Conservation (phyloP, 2,329 filamentous ascomycete genomes). For the Trematosphaeria pertusa region DNA sequence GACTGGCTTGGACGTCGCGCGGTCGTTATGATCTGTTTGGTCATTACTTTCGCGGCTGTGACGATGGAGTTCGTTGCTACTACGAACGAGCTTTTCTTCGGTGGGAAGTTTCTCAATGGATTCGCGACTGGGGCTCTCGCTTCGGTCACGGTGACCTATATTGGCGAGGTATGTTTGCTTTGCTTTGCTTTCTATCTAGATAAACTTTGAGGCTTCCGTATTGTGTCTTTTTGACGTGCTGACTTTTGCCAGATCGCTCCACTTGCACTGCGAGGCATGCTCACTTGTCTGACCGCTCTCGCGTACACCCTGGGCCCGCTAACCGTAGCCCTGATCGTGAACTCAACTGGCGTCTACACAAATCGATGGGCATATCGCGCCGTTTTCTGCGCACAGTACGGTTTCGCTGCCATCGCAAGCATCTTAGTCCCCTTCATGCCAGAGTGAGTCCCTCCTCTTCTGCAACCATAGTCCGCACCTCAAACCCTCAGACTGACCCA, state of each 20-base stretch:
- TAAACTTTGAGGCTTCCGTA: too few relatives aligned
- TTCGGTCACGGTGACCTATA: conserved; percentile 49
- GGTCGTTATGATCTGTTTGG: conserved; percentile 45
- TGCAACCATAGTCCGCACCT: too few relatives aligned
- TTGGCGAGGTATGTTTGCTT: too few relatives aligned
- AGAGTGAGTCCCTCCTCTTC: too few relatives aligned
- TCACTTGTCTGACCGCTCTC: conserved; percentile 48
- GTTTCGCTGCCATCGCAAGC: conserved; percentile 46
- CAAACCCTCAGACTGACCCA: too few relatives aligned
- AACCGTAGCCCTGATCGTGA: conserved; percentile 37
- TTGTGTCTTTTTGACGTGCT: too few relatives aligned
- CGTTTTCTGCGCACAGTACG: conserved; percentile 52
- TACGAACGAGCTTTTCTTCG: conserved; percentile 51
- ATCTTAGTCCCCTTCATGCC: conserved; percentile 34
- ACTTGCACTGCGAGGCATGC: conserved; percentile 48
- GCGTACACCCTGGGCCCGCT: conserved; percentile 52
- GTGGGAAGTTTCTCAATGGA: conserved; percentile 54
- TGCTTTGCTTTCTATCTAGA: too few relatives aligned
- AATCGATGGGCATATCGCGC: conserved; percentile 53
- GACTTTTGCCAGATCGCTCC: too few relatives aligned
- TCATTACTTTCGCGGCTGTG: conserved; percentile 48
- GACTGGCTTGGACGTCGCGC: conserved; percentile 46
- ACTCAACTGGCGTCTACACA: conserved; percentile 44
- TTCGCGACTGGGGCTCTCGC: conserved; percentile 51
- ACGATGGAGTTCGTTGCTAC: conserved; percentile 53